phyloP scores from a whole-genome alignment of 179 eudicot species.

The Sideroxylon spinosum region DNA sequence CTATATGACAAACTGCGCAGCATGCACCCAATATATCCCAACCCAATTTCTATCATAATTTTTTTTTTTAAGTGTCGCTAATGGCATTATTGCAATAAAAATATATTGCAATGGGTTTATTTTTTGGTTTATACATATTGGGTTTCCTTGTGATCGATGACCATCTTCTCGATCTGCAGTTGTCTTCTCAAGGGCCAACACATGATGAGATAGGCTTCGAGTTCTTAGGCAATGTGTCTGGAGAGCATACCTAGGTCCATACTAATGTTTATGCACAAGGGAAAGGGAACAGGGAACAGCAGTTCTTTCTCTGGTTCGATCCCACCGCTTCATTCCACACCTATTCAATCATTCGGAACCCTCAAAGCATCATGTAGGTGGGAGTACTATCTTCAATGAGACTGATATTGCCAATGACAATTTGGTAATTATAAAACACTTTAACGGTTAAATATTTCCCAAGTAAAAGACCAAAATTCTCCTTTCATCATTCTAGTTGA shows the following conservation, averaged over 20 bases:
- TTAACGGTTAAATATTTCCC: too few relatives aligned
- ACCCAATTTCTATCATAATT: too few relatives aligned
- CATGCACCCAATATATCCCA: too few relatives aligned
- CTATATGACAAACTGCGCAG: too few relatives aligned
- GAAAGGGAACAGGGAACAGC: slow-evolving; percentile 30
- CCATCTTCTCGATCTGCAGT: slow-evolving; percentile 9
- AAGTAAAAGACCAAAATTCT: too few relatives aligned
- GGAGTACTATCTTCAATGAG: background rate
- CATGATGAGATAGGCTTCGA: slow-evolving; percentile 37
- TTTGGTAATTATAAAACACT: background rate
- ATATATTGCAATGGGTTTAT: too few relatives aligned
- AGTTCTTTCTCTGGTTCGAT: slow-evolving; percentile 38
- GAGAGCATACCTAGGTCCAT: slow-evolving; percentile 28
- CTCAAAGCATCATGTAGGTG: slow-evolving; percentile 28
- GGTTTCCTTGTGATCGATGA: background rate
- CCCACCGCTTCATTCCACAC: slow-evolving; percentile 34
- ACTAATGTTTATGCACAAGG: slow-evolving; percentile 34
- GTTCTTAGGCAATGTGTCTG: slow-evolving; percentile 32
- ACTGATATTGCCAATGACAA: background rate
- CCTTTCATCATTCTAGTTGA: too few relatives aligned
- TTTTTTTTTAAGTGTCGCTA: too few relatives aligned
- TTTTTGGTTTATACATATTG: background rate
- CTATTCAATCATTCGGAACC: slow-evolving; percentile 32
- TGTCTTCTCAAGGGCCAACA: slow-evolving; percentile 29
- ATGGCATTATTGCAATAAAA: too few relatives aligned